Evolutionary conservation across 129 eudicot species (phyloP), one percentile per base, ranked within the genome.

Genomic region (Deinandra increscens): DNA sequence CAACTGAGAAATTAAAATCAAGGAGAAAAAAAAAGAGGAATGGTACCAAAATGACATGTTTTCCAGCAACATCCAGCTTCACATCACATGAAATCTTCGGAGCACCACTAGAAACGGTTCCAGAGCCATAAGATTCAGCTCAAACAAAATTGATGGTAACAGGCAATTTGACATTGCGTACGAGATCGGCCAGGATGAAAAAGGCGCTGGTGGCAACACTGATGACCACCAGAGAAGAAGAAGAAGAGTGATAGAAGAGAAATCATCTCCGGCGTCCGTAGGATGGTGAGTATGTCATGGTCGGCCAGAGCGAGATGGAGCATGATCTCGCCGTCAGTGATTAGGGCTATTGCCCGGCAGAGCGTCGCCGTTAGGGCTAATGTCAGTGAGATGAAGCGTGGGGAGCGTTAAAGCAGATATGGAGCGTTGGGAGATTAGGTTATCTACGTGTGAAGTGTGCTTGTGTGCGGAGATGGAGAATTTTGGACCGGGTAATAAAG

Each of bases 121-220:
- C 88, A 1, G 84, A 82, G 42, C 87, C 86, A 13, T 91, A 91
- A 0, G 98, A 91, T 17, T 71, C 83, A 53, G 75, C 94, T 45
- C 98, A 84, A 26, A 91, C 61, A 9, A 91, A 84, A 78, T 91
- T 96, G 12, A 91, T 82, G 18, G 86, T 38, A 3, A 91, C 37
- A 1, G 94, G 89, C 46, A 92, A 66, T 1, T 60, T 71, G 56
- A 92, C 75, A 13, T 70, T 74, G 38, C 98, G 78, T 6, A 83
- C 95, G 66, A 92, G 88, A 73, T 92, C 98, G 9, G 96, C 96
- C 0, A 82, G 81, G 81, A 92, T 88, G n/a, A 88, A 66, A 54
- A 92, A 88, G 0, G 96, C 98, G 4, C 98, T 96, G 69, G 89
- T 92, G 68, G 96, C 98, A 13, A 92, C 98, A 41, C 89, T 96